Evolutionary conservation across 805 yeast genomes (phyloP).

Genomic region (Wickerhamiella siamensis): DNA sequence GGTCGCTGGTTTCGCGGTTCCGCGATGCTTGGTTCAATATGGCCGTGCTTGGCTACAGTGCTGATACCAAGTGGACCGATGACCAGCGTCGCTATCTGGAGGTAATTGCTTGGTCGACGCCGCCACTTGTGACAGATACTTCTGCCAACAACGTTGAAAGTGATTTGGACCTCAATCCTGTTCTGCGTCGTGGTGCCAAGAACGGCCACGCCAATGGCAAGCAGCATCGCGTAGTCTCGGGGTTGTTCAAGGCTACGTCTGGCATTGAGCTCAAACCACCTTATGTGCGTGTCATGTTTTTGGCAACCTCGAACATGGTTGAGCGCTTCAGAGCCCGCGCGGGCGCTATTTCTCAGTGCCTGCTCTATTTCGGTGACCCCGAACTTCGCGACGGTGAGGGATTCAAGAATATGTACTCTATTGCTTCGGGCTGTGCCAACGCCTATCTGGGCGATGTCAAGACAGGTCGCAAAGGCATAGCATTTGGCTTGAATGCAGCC

Average conservation of each 20-base stretch:
- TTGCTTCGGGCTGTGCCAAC: conserved; percentile 45
- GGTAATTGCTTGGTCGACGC: conserved; percentile 72
- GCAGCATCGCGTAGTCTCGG: conserved; percentile 41
- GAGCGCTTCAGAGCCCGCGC: conserved; percentile 66
- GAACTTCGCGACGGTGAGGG: conserved; percentile 54
- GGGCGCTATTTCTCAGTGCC: conserved; percentile 68
- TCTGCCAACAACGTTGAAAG: conserved; percentile 79
- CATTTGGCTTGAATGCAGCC: conserved; percentile 42
- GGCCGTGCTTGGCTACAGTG: conserved; percentile 79
- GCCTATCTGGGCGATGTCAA: conserved; percentile 40
- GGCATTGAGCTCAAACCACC: background rate
- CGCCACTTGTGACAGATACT: conserved; percentile 71
- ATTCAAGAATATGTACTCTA: conserved; percentile 49
- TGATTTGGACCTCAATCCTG: conserved; percentile 80
- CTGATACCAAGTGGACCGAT: conserved; percentile 31
- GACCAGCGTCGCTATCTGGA: conserved; percentile 37
- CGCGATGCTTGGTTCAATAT: conserved; percentile 90
- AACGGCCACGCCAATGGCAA: conserved; percentile 28
- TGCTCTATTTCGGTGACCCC: conserved; percentile 77
- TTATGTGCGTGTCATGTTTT: conserved; percentile 53
- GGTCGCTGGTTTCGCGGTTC: conserved; percentile 43
- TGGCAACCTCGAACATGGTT: conserved; percentile 65
- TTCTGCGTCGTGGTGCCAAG: conserved; percentile 69
- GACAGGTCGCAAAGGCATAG: conserved; percentile 36
- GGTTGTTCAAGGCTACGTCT: conserved; percentile 24